These are phyloP conservation scores for Ballota nigra DNA, from an alignment of 257 asterid species.

Conservation along the genomic window DNA sequence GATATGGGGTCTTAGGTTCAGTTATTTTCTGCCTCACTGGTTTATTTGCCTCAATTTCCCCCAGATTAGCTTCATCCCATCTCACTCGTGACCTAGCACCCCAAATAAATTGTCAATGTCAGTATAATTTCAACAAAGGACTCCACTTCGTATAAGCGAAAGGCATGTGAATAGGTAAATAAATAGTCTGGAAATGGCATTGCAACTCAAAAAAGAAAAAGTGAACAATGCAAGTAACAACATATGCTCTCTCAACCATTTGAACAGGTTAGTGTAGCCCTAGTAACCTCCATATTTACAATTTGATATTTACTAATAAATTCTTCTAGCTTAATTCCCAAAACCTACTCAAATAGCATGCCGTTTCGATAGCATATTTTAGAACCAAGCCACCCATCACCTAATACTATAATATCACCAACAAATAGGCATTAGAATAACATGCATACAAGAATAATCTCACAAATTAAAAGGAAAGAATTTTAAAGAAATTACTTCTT, in stretches of 20 bases:
- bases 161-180: background rate
- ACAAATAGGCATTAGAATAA: background rate
- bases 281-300: background rate
- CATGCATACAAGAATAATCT: background rate
- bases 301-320: background rate
- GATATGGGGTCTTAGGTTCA: slow-evolving; percentile 97
- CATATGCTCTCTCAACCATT: background rate
- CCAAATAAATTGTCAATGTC: slow-evolving; percentile 10
- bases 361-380: background rate
- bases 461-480: background rate
- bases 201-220: background rate
- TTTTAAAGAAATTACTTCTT: slow-evolving; percentile 22
- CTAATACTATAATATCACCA: background rate
- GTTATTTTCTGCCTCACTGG: slow-evolving; percentile 96
- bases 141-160: background rate
- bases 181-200: background rate
- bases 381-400: background rate
- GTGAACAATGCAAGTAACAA: background rate
- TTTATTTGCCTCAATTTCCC: slow-evolving; percentile 90
- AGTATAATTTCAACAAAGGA: slow-evolving; percentile 3
- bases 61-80: slow-evolving; percentile 89
- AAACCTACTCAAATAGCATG: background rate
- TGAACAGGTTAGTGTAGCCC: background rate
- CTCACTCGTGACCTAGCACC: slow-evolving; percentile 60
- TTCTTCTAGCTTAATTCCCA: background rate